Conservation (phyloP, 2,329 filamentous ascomycete genomes). For the Microcera coccophila region DNA sequence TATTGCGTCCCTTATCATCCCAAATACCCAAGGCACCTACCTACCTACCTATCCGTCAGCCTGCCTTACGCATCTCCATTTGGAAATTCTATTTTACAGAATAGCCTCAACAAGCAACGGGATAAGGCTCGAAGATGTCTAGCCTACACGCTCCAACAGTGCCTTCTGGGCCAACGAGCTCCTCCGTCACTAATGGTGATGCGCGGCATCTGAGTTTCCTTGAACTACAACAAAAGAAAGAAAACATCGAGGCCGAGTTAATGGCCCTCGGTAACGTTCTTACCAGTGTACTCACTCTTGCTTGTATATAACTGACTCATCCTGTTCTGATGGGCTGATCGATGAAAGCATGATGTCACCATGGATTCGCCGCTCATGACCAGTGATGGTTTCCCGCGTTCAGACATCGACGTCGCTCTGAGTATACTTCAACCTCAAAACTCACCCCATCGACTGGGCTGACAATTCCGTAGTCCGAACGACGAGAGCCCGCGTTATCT, state of each 20-base stretch:
- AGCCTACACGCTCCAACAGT: constrained; percentile 58
- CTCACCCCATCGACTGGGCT: constrained; percentile 8
- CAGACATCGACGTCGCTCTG: constrained; percentile 92
- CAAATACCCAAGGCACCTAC: too few relatives aligned
- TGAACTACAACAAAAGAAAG: constrained; percentile 81
- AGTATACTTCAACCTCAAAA: constrained; percentile 50
- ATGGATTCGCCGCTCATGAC: constrained; percentile 90
- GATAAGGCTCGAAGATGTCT: constrained; percentile 40
- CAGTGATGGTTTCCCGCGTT: constrained; percentile 84
- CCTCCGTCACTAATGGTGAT: constrained; percentile 56
- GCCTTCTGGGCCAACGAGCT: constrained; percentile 70
- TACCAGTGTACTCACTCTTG: constrained; percentile 79
- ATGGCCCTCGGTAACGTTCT: constrained; percentile 79
- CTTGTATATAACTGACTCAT: neutral
- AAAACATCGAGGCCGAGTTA: constrained; percentile 79
- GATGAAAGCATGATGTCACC: constrained; percentile 73
- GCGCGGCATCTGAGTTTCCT: constrained; percentile 64
- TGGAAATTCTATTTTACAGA: neutral
- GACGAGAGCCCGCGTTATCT: constrained; percentile 85
- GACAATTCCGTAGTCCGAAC: constrained; percentile 66
- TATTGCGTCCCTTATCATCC: too few relatives aligned
- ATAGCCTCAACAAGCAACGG: constrained; percentile 10
- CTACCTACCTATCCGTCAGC: too few relatives aligned
- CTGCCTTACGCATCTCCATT: too few relatives aligned
- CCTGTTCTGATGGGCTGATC: constrained; percentile 21